These are phyloP conservation scores for Aeminium ludgeri DNA, from an alignment of 495 filamentous ascomycete species.

Conservation along the genomic window DNA sequence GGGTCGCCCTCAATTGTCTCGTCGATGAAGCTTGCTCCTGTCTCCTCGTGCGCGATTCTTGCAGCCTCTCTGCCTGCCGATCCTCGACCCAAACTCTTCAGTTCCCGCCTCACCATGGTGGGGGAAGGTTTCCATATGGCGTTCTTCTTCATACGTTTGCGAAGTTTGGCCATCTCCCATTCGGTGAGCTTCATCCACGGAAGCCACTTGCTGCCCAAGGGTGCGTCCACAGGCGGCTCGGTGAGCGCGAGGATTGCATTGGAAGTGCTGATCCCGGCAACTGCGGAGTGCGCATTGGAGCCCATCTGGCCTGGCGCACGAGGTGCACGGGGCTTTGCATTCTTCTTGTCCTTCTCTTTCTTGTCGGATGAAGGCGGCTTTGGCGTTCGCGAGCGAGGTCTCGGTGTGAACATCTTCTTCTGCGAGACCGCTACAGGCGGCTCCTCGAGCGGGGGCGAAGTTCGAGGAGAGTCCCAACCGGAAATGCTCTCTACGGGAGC, in stretches of 20 bases:
- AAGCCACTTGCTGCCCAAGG: constrained; percentile 53
- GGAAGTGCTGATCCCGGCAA: constrained; percentile 60
- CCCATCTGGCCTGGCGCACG: constrained; percentile 33
- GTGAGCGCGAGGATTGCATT: constrained; percentile 59
- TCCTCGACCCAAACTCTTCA: constrained; percentile 61
- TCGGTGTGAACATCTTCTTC: constrained; percentile 4
- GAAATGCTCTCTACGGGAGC: constrained; percentile 25
- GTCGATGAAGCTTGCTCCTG: constrained; percentile 44
- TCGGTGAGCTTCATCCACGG: constrained; percentile 85
- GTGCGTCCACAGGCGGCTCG: constrained; percentile 62
- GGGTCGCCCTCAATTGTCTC: constrained; percentile 22
- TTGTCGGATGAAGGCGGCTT: constrained; percentile 20
- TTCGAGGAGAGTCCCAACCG: constrained; percentile 21
- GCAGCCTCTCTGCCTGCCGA: constrained; percentile 54
- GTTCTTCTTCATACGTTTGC: constrained; percentile 99
- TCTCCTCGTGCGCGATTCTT: constrained; percentile 48
- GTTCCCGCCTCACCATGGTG: constrained; percentile 87
- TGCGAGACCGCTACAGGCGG: neutral
- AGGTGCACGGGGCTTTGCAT: constrained; percentile 28
- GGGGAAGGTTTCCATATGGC: constrained; percentile 87
- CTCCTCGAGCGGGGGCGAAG: constrained; percentile 10
- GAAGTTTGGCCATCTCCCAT: constrained; percentile 76
- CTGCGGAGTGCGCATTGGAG: constrained; percentile 36
- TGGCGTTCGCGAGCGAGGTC: constrained; percentile 18
- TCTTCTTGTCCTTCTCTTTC: constrained; percentile 18